A percentile compares a stretch with the other conserved stretches of the same genome.
phyloP scores from a whole-genome alignment of 2,329 filamentous ascomycete species.

The Purpureocillium takamizusanense region DNA sequence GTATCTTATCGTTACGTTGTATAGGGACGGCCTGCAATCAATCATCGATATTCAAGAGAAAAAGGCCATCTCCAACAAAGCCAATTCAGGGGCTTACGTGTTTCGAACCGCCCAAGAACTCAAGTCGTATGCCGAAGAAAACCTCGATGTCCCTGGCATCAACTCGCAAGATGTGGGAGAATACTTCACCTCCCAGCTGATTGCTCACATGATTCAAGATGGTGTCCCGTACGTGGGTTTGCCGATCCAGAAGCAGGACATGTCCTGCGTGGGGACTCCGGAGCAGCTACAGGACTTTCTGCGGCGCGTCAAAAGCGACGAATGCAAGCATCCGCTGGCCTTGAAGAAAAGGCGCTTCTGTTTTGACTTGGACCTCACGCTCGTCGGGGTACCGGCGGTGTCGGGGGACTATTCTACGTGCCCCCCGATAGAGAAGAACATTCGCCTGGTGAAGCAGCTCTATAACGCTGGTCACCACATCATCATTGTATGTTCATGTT shows the following conservation, averaged over 20 bases:
- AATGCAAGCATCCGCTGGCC: constrained; percentile 5
- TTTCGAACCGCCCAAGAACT: constrained; percentile 15
- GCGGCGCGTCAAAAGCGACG: constrained; percentile 5
- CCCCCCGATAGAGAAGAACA: constrained; percentile 18
- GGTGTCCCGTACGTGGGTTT: constrained; percentile 15
- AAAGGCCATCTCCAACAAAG: constrained; percentile 18
- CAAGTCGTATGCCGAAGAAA: constrained; percentile 12
- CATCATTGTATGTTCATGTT: constrained; percentile 15
- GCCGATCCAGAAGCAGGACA: constrained; percentile 13
- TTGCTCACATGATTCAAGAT: constrained; percentile 12
- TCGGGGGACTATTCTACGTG: constrained; percentile 19
- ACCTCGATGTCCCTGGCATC: constrained; percentile 9
- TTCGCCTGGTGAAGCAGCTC: constrained; percentile 17
- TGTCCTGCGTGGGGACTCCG: constrained; percentile 18
- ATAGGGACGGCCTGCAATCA: constrained; percentile 7
- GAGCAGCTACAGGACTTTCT: constrained; percentile 18
- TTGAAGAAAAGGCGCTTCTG: constrained; percentile 19
- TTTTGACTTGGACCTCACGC: constrained; percentile 20
- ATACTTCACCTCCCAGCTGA: constrained; percentile 14
- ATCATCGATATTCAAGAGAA: constrained; percentile 20
- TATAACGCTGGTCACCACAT: constrained; percentile 19
- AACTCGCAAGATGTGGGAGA: constrained; percentile 14
- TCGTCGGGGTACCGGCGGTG: constrained; percentile 17
- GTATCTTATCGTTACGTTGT: neutral
- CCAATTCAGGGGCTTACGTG: constrained; percentile 18